A percentile compares a stretch with the other conserved stretches of the same genome.
Conservation (phyloP, 2,329 filamentous ascomycete genomes). For the Lojkania enalia region DNA sequence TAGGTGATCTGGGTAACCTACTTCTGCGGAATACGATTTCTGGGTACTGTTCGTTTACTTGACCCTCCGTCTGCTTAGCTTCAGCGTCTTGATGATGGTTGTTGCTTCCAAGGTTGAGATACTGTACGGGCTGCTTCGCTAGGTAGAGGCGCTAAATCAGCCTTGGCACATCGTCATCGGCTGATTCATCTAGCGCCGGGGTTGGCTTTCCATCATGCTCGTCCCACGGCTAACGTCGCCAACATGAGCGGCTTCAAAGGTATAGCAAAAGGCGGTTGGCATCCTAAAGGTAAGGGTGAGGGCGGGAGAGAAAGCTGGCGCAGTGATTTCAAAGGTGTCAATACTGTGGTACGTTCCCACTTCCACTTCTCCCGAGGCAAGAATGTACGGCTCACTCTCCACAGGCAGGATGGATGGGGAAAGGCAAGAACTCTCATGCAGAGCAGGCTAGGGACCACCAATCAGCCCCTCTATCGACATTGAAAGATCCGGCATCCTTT, state of each 20-base stretch:
- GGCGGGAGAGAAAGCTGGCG: conserved; percentile 35
- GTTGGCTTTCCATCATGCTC: neutral
- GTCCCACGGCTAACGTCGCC: conserved; percentile 2
- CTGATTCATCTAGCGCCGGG: neutral
- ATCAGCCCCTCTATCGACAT: conserved; percentile 66
- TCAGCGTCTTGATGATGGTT: too few relatives aligned
- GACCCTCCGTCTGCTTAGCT: too few relatives aligned
- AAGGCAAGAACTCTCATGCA: conserved; percentile 52
- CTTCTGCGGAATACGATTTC: too few relatives aligned
- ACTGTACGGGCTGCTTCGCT: neutral
- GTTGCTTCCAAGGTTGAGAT: too few relatives aligned
- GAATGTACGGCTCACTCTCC: conserved; percentile 1
- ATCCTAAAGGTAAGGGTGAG: neutral
- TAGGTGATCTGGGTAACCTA: too few relatives aligned
- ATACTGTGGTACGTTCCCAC: conserved; percentile 51
- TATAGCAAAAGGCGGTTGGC: conserved; percentile 45
- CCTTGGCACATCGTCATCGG: conserved; percentile 27
- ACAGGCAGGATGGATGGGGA: conserved; percentile 63
- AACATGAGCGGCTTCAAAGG: conserved; percentile 42
- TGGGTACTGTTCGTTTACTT: too few relatives aligned
- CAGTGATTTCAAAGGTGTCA: conserved; percentile 59
- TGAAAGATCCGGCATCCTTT: conserved; percentile 78
- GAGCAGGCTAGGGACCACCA: conserved; percentile 51
- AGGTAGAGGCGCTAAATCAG: conserved; percentile 6
- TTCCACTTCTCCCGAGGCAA: conserved; percentile 6